phyloP scores from a whole-genome alignment of 208 protist species.

The Lotmaria passim region DNA sequence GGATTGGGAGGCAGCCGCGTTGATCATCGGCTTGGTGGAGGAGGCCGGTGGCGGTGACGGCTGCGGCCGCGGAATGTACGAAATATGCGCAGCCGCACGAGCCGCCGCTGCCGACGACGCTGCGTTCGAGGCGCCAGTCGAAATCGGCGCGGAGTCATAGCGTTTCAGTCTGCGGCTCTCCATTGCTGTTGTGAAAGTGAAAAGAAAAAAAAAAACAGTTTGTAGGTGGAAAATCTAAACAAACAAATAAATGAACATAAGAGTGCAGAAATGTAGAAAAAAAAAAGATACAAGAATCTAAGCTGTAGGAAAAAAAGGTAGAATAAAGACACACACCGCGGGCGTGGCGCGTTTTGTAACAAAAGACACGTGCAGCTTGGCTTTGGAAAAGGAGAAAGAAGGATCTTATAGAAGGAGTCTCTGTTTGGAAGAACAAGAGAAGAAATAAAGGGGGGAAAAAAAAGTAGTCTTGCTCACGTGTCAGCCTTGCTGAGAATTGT shows the following conservation, averaged over 20 bases:
- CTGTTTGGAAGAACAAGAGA: no score
- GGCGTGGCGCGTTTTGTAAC: no score
- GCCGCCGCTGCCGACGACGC: not conserved
- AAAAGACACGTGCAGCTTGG: no score
- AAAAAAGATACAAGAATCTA: no score
- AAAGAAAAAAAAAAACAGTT: slow-evolving; percentile 14
- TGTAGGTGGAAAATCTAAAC: not conserved
- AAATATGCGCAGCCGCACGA: slow-evolving; percentile 9
- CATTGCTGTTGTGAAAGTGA: slow-evolving; percentile 11
- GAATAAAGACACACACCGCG: no score
- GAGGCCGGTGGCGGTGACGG: not conserved
- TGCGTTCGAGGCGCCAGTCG: slow-evolving; percentile 9
- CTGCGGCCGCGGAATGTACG: slow-evolving; percentile 19
- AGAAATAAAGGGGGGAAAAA: no score
- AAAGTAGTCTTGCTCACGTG: no score
- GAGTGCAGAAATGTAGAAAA: not conserved
- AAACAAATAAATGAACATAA: no score
- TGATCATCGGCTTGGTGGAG: slow-evolving; percentile 14
- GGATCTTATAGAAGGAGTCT: no score
- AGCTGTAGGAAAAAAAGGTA: no score
- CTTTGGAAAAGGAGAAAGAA: no score
- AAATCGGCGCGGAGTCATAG: slow-evolving; percentile 37
- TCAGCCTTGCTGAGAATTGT: no score
- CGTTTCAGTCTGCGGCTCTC: slow-evolving; percentile 35
- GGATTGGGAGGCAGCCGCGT: slow-evolving; percentile 3